Evolutionary conservation across 2,329 filamentous ascomycete genomes (phyloP).

Genomic region (Hypoxylon sp.): DNA sequence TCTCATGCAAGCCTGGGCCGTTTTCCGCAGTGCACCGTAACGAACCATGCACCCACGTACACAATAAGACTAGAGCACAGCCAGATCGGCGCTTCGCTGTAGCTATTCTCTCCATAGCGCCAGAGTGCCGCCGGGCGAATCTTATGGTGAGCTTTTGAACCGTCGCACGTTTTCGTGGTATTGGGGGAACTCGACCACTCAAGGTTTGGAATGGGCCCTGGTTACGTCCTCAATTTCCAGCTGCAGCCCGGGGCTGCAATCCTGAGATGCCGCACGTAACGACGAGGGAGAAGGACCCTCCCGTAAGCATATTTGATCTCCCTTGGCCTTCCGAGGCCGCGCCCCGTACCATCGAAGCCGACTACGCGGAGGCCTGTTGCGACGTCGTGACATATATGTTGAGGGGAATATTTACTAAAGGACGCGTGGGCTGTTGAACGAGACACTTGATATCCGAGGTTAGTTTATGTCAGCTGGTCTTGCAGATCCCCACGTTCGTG

Average conservation of each 20-base stretch:
- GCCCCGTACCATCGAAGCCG: slow-evolving; percentile 24
- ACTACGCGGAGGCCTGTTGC: slow-evolving; percentile 24
- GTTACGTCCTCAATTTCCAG: slow-evolving; percentile 40
- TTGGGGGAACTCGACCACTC: slow-evolving; percentile 40
- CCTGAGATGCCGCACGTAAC: slow-evolving; percentile 44
- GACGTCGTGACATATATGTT: slow-evolving; percentile 31
- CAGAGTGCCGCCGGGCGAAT: slow-evolving; percentile 28
- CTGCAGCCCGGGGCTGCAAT: slow-evolving; percentile 45
- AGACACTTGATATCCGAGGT: slow-evolving; percentile 34
- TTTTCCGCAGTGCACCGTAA: slow-evolving; percentile 38
- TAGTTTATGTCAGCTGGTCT: slow-evolving; percentile 34
- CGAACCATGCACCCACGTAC: slow-evolving; percentile 34
- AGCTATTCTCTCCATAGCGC: slow-evolving; percentile 26
- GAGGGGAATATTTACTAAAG: slow-evolving; percentile 17
- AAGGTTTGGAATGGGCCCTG: slow-evolving; percentile 33
- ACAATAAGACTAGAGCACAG: slow-evolving; percentile 20
- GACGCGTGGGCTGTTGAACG: slow-evolving; percentile 21
- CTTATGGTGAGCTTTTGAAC: slow-evolving; percentile 25
- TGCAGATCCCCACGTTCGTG: slow-evolving; percentile 39
- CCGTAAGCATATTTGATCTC: slow-evolving; percentile 25
- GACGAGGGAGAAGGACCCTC: slow-evolving; percentile 27
- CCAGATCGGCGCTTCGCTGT: slow-evolving; percentile 34
- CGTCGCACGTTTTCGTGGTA: slow-evolving; percentile 40
- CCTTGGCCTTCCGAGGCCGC: slow-evolving; percentile 19
- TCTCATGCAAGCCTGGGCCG: slow-evolving; percentile 36